phyloP scores from a whole-genome alignment of 192 early-diverging fungal genomes.

The Coemansia sp. region DNA sequence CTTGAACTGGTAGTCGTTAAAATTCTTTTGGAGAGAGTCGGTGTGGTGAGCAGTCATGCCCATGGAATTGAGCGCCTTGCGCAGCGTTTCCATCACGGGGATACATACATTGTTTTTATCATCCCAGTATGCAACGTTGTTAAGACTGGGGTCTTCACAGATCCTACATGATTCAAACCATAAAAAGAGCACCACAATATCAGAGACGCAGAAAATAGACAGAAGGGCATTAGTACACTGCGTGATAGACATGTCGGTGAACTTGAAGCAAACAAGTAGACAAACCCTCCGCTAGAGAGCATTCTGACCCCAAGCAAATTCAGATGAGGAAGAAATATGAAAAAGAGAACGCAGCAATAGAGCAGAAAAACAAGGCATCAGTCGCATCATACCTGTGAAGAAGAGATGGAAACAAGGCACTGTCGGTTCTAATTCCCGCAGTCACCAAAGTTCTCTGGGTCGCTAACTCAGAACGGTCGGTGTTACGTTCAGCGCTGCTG shows the following conservation, averaged over 20 bases:
- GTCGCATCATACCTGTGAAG: constrained; percentile 44
- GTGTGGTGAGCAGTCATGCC: constrained; percentile 54
- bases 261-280: neutral
- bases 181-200: neutral
- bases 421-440: constrained; percentile 21
- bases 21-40: constrained; percentile 55
- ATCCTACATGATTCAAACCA: constrained; percentile 20
- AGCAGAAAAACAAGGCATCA: constrained; percentile 1
- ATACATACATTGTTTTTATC: constrained; percentile 42
- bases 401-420: constrained; percentile 42
- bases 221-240: constrained; percentile 6
- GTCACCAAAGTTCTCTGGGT: constrained; percentile 15
- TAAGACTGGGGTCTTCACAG: constrained; percentile 18
- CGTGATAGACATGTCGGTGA: neutral
- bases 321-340: constrained; percentile 1
- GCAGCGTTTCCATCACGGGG: constrained; percentile 43
- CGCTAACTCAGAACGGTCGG: constrained; percentile 22
- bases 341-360: neutral
- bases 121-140: constrained; percentile 43
- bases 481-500: constrained; percentile 32
- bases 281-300: constrained; percentile 10
- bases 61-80: constrained; percentile 36
- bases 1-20: constrained; percentile 55
- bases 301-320: too few relatives aligned
- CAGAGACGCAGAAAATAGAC: neutral